Evolutionary conservation across 345 rosid species (phyloP).

Genomic region (Rubroshorea leprosula): DNA sequence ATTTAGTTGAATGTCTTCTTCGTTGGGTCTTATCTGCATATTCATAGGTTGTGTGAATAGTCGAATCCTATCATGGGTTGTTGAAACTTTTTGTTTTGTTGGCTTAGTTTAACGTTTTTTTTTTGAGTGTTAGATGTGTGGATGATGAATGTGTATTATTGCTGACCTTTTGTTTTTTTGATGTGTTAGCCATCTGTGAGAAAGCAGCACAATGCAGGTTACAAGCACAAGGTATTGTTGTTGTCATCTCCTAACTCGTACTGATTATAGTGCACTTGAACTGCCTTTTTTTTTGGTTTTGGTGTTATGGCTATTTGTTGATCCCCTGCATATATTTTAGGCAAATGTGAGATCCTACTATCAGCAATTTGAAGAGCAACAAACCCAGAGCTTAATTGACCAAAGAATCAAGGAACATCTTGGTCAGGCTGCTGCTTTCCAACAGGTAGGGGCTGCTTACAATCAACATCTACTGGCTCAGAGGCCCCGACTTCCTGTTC

Average conservation of each 20-base stretch:
- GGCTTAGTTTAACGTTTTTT: neutral
- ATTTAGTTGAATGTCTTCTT: neutral
- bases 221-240: conserved; percentile 84
- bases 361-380: conserved; percentile 99
- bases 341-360: conserved; percentile 89
- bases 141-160: neutral
- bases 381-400: conserved; percentile 90
- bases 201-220: conserved; percentile 98
- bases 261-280: neutral
- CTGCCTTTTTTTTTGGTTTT: neutral
- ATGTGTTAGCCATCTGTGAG: conserved; percentile 88
- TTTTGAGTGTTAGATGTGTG: neutral
- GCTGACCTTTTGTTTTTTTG: neutral
- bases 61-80: neutral
- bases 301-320: neutral
- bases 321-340: conserved; percentile 27
- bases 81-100: neutral
- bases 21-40: neutral
- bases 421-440: conserved; percentile 80
- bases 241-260: neutral
- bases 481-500: conserved; percentile 79
- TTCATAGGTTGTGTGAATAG: neutral
- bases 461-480: conserved; percentile 76
- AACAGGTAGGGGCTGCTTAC: conserved; percentile 85
- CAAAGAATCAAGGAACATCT: conserved; percentile 95